Percentiles rank a stretch among this genome's conserved stretches.
Evolutionary conservation across 208 protist species (phyloP).

Genomic region (Leptomonas seymouri): DNA sequence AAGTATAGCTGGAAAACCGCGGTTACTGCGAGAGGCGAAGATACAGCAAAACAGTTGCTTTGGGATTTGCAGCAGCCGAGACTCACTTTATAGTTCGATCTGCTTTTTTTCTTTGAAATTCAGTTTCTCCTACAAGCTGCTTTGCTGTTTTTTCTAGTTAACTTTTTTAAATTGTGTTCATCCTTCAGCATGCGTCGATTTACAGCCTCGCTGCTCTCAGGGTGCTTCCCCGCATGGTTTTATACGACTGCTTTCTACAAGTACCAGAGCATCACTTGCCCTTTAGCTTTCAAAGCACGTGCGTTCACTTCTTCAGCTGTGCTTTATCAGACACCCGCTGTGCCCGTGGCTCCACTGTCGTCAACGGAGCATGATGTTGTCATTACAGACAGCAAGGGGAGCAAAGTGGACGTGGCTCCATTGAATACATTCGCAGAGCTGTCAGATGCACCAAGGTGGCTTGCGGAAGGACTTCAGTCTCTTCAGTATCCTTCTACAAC

Average conservation of each 20-base stretch:
- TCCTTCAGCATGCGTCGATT: slow-evolving; percentile 19
- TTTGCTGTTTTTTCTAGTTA: neutral
- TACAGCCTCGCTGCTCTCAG: slow-evolving; percentile 4
- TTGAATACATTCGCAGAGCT: slow-evolving; percentile 68
- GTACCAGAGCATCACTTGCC: neutral
- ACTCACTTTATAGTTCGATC: no score
- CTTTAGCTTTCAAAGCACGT: neutral
- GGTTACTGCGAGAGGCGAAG: no score
- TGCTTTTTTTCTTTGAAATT: slow-evolving; percentile 1
- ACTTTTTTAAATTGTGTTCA: neutral
- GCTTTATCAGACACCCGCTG: neutral
- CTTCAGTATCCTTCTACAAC: slow-evolving; percentile 78
- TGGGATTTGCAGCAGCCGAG: no score
- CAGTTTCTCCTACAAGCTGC: neutral
- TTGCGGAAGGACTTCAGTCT: slow-evolving; percentile 53
- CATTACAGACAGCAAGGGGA: slow-evolving; percentile 55
- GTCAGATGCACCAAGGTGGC: slow-evolving; percentile 55
- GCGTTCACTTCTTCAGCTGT: neutral
- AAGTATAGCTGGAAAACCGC: no score
- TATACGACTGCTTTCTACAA: neutral
- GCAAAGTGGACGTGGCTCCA: slow-evolving; percentile 53
- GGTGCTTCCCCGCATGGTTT: slow-evolving; percentile 2
- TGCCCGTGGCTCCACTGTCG: neutral
- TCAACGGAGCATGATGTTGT: slow-evolving; percentile 44
- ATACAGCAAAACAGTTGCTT: no score